Conservation (phyloP, 2,329 filamentous ascomycete species). For the Diaporthe helianthi region DNA sequence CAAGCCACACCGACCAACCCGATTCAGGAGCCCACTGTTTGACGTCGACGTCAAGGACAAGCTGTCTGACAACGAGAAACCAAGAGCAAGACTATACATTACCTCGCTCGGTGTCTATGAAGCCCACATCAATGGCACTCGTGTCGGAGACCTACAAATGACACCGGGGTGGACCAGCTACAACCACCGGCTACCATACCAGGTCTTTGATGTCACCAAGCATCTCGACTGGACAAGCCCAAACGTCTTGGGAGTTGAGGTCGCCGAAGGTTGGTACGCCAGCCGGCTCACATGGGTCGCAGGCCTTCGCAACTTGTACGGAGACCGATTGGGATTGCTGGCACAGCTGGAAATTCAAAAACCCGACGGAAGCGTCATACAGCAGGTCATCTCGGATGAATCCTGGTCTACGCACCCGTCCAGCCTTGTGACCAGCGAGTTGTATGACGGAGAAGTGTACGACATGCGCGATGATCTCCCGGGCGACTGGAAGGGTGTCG, state of each 20-base stretch:
- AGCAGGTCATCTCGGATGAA: slow-evolving; percentile 40
- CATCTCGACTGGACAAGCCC: slow-evolving; percentile 41
- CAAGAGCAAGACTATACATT: slow-evolving; percentile 35
- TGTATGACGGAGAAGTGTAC: slow-evolving; percentile 44
- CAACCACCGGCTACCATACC: slow-evolving; percentile 50
- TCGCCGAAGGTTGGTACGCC: slow-evolving; percentile 61
- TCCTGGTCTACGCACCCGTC: slow-evolving; percentile 40
- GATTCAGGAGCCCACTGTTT: slow-evolving; percentile 20
- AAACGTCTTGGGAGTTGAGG: slow-evolving; percentile 54
- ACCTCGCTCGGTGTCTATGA: slow-evolving; percentile 48
- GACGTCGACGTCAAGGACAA: neutral
- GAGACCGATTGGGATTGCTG: slow-evolving; percentile 42
- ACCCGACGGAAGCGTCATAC: slow-evolving; percentile 34
- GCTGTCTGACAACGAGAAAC: neutral
- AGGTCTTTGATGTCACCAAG: slow-evolving; percentile 50
- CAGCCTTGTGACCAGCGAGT: slow-evolving; percentile 35
- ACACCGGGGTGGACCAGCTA: slow-evolving; percentile 55
- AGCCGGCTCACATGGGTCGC: slow-evolving; percentile 47
- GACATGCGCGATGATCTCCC: slow-evolving; percentile 40
- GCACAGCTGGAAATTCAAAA: slow-evolving; percentile 41
- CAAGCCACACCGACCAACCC: slow-evolving; percentile 14
- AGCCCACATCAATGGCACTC: slow-evolving; percentile 48
- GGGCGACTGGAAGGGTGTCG: slow-evolving; percentile 28
- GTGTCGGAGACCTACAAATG: slow-evolving; percentile 43
- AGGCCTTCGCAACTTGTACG: slow-evolving; percentile 42